Evolutionary conservation across 2,329 filamentous ascomycete species (phyloP).

Genomic region (Teratosphaeriaceae sp.): DNA sequence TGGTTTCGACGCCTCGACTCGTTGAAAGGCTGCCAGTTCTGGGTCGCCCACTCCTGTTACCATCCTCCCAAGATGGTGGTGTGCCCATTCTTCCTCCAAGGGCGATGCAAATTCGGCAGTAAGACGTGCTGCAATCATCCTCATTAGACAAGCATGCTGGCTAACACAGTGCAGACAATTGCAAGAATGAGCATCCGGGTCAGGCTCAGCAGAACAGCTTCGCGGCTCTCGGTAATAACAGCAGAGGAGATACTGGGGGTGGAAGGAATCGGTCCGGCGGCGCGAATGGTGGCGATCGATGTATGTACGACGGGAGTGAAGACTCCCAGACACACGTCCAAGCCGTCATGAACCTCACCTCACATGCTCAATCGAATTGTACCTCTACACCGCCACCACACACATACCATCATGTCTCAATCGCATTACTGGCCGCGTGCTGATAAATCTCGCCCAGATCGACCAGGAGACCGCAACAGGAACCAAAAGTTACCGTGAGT

Average conservation of each 20-base stretch:
- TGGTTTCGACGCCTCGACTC: no score
- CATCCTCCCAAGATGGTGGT: constrained; percentile 24
- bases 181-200: constrained; percentile 54
- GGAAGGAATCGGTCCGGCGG: constrained; percentile 18
- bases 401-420: no score
- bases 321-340: neutral
- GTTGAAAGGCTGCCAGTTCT: no score
- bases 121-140: constrained; percentile 9
- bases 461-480: constrained; percentile 6
- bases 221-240: constrained; percentile 38
- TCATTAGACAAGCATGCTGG: constrained; percentile 21
- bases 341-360: constrained; percentile 1
- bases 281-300: constrained; percentile 15
- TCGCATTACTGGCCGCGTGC: neutral
- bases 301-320: constrained; percentile 9
- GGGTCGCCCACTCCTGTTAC: neutral
- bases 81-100: constrained; percentile 60
- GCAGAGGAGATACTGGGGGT: no score
- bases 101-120: constrained; percentile 61
- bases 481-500: constrained; percentile 3
- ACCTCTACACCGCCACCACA: no score
- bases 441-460: constrained; percentile 7
- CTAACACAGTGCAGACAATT: constrained; percentile 41
- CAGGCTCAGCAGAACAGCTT: constrained; percentile 49
- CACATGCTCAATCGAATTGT: neutral